A percentile compares a stretch with the other conserved stretches of the same genome.
Conservation (phyloP, 2,329 filamentous ascomycete species). For the Colletotrichum somersetense region DNA sequence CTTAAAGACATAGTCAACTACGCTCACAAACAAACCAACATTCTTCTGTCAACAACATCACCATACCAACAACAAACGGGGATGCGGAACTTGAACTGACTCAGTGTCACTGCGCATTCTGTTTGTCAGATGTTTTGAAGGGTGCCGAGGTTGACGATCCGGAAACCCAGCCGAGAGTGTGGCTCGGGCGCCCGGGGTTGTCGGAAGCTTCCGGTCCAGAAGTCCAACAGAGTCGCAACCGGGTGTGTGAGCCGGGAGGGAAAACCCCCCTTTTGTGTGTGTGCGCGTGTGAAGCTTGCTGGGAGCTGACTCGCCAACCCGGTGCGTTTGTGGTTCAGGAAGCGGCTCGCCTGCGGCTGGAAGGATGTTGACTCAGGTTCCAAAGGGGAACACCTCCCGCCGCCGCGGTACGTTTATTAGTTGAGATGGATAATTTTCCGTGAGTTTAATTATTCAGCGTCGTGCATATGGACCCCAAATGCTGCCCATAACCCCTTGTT, state of each 20-base stretch:
- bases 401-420: conserved; percentile 2
- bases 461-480: conserved; percentile 2
- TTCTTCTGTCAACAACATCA: background rate
- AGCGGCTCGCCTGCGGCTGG: background rate
- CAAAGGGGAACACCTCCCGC: background rate
- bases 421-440: background rate
- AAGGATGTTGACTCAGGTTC: background rate
- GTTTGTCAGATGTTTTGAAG: no score
- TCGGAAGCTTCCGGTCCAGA: background rate
- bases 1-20: background rate
- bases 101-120: background rate
- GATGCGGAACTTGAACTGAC: background rate
- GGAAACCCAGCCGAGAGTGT: background rate
- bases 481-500: background rate
- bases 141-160: background rate
- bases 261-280: background rate
- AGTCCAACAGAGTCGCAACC: background rate
- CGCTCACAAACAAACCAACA: background rate
- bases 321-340: background rate
- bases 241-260: background rate
- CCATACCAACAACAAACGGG: background rate
- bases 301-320: background rate
- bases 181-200: background rate
- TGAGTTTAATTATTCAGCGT: conserved; percentile 2
- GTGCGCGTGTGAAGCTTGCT: background rate